Evolutionary conservation across 345 rosid genomes (phyloP).

Genomic region (Physaria fendleri): DNA sequence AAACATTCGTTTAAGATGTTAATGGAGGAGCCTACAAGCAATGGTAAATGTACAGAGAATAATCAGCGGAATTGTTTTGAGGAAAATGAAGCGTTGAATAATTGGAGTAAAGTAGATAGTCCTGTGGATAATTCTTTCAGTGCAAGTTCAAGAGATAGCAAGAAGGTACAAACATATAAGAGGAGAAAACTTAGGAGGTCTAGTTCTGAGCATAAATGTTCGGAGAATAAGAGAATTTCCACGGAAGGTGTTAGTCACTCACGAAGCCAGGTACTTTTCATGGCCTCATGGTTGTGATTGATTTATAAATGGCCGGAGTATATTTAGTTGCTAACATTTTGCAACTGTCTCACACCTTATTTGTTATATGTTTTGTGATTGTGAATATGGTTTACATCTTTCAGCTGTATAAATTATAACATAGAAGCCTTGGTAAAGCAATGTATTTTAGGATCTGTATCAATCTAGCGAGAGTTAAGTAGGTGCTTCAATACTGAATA

Average conservation of each 20-base stretch:
- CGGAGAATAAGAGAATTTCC: constrained; percentile 31
- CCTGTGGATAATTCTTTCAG: constrained; percentile 33
- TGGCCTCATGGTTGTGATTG: background rate
- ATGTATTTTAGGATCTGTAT: background rate
- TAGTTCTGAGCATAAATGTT: constrained; percentile 35
- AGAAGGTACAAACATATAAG: constrained; percentile 57
- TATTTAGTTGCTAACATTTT: background rate
- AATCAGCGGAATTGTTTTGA: constrained; percentile 19
- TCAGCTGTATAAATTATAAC: background rate
- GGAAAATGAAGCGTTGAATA: constrained; percentile 33
- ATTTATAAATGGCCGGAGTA: background rate
- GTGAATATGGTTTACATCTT: background rate
- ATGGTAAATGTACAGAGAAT: constrained; percentile 32
- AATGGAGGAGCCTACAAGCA: constrained; percentile 39
- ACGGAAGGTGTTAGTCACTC: constrained; percentile 31
- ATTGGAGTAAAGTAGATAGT: constrained; percentile 31
- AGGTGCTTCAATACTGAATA: background rate
- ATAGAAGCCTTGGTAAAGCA: background rate
- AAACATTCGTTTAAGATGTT: constrained; percentile 34
- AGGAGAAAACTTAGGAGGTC: constrained; percentile 48
- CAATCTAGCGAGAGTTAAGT: background rate
- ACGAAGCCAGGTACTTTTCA: constrained; percentile 41
- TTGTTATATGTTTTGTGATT: background rate
- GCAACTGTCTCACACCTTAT: background rate
- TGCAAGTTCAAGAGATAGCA: constrained; percentile 37